A percentile compares a stretch with the other conserved stretches of the same genome.
Conservation (phyloP, 1,284 basidiomycete genomes). For the Cryptococcus maquisensis region DNA sequence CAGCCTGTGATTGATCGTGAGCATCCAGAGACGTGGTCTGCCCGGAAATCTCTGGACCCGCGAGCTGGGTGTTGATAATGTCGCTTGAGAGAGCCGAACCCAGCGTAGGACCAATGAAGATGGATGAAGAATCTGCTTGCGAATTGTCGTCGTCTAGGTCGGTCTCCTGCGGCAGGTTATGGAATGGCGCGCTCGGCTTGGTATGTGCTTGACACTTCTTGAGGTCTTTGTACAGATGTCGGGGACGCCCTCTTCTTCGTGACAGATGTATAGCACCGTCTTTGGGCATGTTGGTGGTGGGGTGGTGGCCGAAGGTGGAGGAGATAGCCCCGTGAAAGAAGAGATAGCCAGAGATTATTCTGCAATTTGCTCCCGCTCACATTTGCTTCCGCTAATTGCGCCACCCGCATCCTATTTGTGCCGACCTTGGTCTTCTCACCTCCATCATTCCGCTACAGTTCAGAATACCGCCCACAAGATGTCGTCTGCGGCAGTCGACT, state of each 20-base stretch:
- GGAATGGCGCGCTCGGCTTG: too few relatives aligned
- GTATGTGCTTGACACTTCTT: not conserved
- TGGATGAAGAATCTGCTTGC: too few relatives aligned
- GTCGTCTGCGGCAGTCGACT: conserved; percentile 16
- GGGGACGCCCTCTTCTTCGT: not conserved
- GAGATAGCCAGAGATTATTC: not conserved
- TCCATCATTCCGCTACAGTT: not conserved
- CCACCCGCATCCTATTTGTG: not conserved
- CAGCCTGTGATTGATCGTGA: too few relatives aligned
- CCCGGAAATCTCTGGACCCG: too few relatives aligned
- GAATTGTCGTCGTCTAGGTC: too few relatives aligned
- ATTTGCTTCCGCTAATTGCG: not conserved
- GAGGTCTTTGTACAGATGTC: not conserved
- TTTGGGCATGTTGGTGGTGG: not conserved
- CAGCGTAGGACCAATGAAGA: too few relatives aligned
- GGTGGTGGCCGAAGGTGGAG: not conserved
- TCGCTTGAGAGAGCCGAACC: too few relatives aligned
- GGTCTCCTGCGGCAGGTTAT: too few relatives aligned
- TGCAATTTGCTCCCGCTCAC: not conserved
- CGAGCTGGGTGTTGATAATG: too few relatives aligned
- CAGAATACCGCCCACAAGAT: not conserved
- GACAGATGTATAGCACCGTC: not conserved
- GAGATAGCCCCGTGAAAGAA: not conserved
- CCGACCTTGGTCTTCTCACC: not conserved
- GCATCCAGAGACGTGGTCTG: too few relatives aligned